Base-by-base conservation (phyloP, 148 eudicot species). In the Amaranthus palmeri region DNA sequence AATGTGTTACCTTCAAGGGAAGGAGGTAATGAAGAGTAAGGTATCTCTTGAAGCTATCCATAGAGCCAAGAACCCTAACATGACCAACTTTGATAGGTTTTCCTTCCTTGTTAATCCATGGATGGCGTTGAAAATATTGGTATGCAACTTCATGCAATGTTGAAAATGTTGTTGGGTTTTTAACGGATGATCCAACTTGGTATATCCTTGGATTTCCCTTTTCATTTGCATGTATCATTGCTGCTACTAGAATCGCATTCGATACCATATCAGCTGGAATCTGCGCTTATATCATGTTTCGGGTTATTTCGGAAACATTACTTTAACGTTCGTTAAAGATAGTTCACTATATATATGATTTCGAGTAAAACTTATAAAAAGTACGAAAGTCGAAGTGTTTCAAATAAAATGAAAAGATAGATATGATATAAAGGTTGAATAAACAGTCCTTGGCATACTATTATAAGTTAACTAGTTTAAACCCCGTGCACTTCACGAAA, bases 81-180 rank as follows among this genome's bases (percentile, higher is more conserved):
- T 86, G 78, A 54, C 80, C 72, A 53, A 88, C 96, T 3, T 66
- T 81, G 17, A 88, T 77, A 0, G 89, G 86, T 25, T 79, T 75
- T 45, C 92, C 92, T 1, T 86, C 86, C 72, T 86, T 88, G 83
- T 83, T 76, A 2, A 85, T 75, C 85, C 89, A 88, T 8, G 96
- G 96, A 52, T 83, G 70, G 42, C 67, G 77, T 0, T 74, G 74
- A 88, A 90, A 90, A 72, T 81, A 86, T 17, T 46, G 9, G 60
- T 75, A 75, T 6, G 74, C 86, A 13, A 40, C 63, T 10, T 86
- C 86, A 61, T 83, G 88, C 36, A 88, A 62, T 3, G 7, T 4
- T 1, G 77, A 49, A 43, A 66, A 70, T 17, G 55, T 74, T 3
- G 81, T 44, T 0, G 92, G 92, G 40, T 88, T 83, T 71, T 79